Evolutionary conservation across 2,329 filamentous ascomycete genomes (phyloP).

Genomic region (Botrytis squamosa): DNA sequence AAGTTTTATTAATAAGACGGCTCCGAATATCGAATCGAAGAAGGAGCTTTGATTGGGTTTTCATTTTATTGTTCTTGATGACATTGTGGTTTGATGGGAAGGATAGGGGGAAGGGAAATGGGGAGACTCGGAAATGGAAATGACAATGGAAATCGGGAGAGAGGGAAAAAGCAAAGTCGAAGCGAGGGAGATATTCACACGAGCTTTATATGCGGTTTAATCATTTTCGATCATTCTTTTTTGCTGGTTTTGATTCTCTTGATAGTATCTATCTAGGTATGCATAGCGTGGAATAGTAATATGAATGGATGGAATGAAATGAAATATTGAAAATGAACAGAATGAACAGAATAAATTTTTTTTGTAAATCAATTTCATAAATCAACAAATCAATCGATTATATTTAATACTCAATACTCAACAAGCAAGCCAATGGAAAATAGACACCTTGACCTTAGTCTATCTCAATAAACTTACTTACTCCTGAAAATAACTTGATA

Average conservation of each 20-base stretch:
- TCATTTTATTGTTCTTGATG: neutral
- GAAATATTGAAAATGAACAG: neutral
- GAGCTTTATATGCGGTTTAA: neutral
- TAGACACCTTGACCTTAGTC: too few species aligned
- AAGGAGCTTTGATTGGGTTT: constrained; percentile 23
- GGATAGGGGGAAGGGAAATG: too few species aligned
- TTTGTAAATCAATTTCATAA: too few species aligned
- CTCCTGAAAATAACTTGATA: too few species aligned
- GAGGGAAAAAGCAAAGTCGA: neutral
- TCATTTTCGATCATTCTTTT: neutral
- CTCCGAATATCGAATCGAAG: constrained; percentile 20
- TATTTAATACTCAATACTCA: too few species aligned
- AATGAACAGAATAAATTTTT: too few species aligned
- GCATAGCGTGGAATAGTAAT: neutral
- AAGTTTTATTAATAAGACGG: constrained; percentile 51
- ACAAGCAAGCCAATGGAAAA: too few species aligned
- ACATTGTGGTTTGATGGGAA: neutral
- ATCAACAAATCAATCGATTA: too few species aligned
- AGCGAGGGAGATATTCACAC: neutral
- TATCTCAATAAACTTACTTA: too few species aligned
- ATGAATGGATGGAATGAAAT: neutral
- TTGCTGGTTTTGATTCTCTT: neutral
- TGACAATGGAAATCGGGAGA: neutral
- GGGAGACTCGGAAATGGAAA: neutral
- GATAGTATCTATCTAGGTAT: neutral